Conservation (phyloP, 805 yeast genomes). For the Wickerhamomyces ciferrii region DNA sequence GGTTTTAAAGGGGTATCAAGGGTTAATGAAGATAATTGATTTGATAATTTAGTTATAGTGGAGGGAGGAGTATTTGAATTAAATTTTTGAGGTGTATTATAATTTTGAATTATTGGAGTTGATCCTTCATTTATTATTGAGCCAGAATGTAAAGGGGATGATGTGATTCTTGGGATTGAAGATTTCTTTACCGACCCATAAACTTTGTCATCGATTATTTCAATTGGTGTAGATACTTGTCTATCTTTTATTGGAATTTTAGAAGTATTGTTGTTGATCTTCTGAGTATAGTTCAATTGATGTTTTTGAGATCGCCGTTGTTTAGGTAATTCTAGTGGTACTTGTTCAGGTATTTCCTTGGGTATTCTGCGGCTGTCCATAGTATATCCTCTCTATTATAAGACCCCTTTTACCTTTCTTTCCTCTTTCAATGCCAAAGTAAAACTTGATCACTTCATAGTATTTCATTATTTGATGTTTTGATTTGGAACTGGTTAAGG, state of each 20-base stretch:
- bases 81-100: not conserved
- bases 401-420: no score
- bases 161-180: slow-evolving; percentile 17
- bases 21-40: slow-evolving; percentile 7
- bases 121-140: not conserved
- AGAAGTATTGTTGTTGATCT: slow-evolving; percentile 8
- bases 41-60: slow-evolving; percentile 13
- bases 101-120: slow-evolving; percentile 6
- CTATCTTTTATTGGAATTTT: slow-evolving; percentile 15
- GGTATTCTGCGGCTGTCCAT: no score
- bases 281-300: no score
- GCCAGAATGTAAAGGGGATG: slow-evolving; percentile 10
- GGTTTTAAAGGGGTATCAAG: slow-evolving; percentile 6
- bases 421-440: no score
- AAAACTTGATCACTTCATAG: no score
- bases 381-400: no score
- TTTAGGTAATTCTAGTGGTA: not conserved
- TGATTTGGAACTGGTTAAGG: not conserved
- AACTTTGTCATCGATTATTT: slow-evolving; percentile 10
- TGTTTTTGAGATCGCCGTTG: no score
- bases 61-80: slow-evolving; percentile 10
- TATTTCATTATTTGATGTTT: not conserved
- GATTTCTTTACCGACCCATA: slow-evolving; percentile 10
- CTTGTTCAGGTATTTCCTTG: no score
- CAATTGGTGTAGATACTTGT: slow-evolving; percentile 17